These are phyloP conservation scores for Globisporangium okanoganense DNA, from an alignment of 352 stramenopile genomes.

Conservation along the genomic window DNA sequence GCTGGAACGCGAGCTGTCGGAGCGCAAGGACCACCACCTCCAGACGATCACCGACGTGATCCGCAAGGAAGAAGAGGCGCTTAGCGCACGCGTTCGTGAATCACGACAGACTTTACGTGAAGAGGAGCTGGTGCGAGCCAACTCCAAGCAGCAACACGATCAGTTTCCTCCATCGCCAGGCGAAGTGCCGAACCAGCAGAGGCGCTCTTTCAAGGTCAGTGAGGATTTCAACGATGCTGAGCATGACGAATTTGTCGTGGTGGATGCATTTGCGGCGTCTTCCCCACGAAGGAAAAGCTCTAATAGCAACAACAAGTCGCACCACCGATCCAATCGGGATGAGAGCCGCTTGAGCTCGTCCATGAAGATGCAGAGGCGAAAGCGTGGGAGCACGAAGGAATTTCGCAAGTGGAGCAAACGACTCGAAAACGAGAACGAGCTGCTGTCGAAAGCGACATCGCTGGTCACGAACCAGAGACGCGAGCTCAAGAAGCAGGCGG, in stretches of 20 bases:
- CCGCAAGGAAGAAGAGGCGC: conserved; percentile 44
- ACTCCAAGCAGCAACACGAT: background rate
- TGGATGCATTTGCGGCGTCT: background rate
- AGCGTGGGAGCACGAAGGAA: background rate
- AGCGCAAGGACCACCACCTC: conserved; percentile 41
- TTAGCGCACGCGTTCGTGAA: conserved; percentile 26
- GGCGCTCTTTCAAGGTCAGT: background rate
- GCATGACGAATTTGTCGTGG: background rate
- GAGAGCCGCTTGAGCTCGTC: background rate
- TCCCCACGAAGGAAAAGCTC: conserved; percentile 6
- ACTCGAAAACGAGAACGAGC: conserved; percentile 35
- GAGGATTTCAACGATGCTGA: background rate
- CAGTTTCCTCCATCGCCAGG: background rate
- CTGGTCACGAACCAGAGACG: conserved; percentile 44
- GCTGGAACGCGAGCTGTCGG: conserved; percentile 41
- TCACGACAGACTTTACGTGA: conserved; percentile 31
- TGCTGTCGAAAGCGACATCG: conserved; percentile 41
- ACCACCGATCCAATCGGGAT: background rate
- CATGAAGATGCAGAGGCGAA: conserved; percentile 2
- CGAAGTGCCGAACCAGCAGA: background rate
- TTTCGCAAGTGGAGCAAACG: conserved; percentile 46
- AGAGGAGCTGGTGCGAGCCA: conserved; percentile 24
- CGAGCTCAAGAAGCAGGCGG: conserved; percentile 43
- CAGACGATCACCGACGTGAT: conserved; percentile 33
- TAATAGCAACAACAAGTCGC: conserved; percentile 9